Base-by-base conservation (phyloP, 495 filamentous ascomycete genomes). In the Lentithecium fluviatile region DNA sequence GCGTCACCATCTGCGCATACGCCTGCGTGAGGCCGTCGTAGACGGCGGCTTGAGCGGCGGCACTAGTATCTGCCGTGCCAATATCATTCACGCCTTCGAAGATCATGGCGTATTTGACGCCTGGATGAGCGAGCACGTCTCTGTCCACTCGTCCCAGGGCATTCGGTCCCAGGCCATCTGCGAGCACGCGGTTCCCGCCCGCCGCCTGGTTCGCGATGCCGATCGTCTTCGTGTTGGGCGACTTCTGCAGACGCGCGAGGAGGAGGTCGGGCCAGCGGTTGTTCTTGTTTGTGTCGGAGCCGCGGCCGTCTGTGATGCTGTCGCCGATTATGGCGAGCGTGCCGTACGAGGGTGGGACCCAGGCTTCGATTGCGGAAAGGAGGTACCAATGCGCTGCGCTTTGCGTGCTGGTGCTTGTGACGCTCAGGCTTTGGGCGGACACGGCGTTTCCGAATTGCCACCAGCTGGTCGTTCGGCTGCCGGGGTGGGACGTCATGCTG, bases 81-180 rank as follows among this genome's bases (percentile, higher is more conserved):
- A 87, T 86, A 69, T 90, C 88, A 69, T 90, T 91, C 24, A 88
- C 83, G 13, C 86, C 87, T 70, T 85, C 81, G 72, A 89, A 90
- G 29, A 89, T 79, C 73, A 89, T 79, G 26, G 80, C 81, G 60
- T 83, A 88, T 62, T 75, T 76, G 2, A 85, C 78, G 2, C 80
- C 80, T 0, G 79, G 73, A 7, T 80, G 79, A 0, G 76, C 63
- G 17, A 90, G 70, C 2, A 83, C 78, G 67, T 90, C 87, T 13
- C 86, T 78, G 64, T 86, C 80, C 61, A 87, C 76, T 0, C 87
- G 82, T 43, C 73, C 71, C 29, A 88, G 67, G 0, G 83, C 75
- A 19, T 80, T 79, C 1, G 86, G 85, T 5, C 87, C 87, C 0
- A 85, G 75, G 0, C 85, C 82, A 48, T 84, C 84, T 15, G 60